Conservation (phyloP, 2,329 filamentous ascomycete genomes). For the Aspergillus brunneoviolaceus region DNA sequence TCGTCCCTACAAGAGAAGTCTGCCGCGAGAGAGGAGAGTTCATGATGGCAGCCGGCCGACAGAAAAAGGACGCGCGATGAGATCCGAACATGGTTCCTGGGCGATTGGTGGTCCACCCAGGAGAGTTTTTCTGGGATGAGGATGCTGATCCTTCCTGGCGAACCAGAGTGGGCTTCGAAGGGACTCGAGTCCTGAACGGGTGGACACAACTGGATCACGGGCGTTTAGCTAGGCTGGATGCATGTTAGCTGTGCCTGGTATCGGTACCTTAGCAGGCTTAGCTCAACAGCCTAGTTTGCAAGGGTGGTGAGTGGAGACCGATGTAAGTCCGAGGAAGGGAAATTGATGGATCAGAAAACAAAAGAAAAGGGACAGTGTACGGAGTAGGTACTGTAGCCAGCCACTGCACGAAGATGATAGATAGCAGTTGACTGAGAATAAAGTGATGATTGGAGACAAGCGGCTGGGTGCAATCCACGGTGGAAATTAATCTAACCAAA, state of each 20-base stretch:
- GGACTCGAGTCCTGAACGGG: neutral
- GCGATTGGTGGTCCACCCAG: slow-evolving; percentile 5
- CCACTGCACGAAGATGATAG: slow-evolving; percentile 1
- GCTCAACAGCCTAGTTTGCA: neutral
- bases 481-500: neutral
- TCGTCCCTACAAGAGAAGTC: slow-evolving; percentile 7
- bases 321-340: slow-evolving; percentile 3
- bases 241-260: neutral
- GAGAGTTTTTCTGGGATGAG: slow-evolving; percentile 1
- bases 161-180: slow-evolving; percentile 8
- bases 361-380: neutral
- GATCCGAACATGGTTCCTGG: slow-evolving; percentile 17
- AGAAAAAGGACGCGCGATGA: slow-evolving; percentile 15
- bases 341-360: slow-evolving; percentile 7
- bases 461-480: neutral
- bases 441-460: slow-evolving; percentile 1
- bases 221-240: neutral
- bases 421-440: slow-evolving; percentile 1
- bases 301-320: neutral
- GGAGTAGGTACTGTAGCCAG: neutral
- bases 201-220: neutral
- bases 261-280: neutral
- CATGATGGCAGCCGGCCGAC: slow-evolving; percentile 8
- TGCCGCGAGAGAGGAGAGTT: slow-evolving; percentile 5
- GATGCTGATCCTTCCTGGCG: slow-evolving; percentile 15